phyloP scores from a whole-genome alignment of 306 rosid species.

The Canavalia gladiata region DNA sequence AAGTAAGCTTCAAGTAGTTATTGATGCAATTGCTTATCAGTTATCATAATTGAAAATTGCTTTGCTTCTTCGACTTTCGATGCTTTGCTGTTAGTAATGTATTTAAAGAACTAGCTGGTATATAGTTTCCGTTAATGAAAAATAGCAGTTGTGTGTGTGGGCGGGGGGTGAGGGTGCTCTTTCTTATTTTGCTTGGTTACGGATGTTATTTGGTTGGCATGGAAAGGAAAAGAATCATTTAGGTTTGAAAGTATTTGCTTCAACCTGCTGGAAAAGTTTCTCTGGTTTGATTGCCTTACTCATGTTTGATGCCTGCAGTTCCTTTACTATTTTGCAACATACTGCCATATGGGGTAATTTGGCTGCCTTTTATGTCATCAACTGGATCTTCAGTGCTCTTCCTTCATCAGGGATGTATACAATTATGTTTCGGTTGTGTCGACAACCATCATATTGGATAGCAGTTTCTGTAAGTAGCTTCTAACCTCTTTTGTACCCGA shows the following conservation, averaged over 20 bases:
- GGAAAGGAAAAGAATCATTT: background rate
- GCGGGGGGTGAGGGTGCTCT: background rate
- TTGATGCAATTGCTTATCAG: conserved; percentile 27
- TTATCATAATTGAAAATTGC: conserved; percentile 1
- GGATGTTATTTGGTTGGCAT: conserved; percentile 15
- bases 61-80: conserved; percentile 23
- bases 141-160: background rate
- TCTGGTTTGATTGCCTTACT: conserved; percentile 44
- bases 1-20: conserved; percentile 68
- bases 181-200: conserved; percentile 29
- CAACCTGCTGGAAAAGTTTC: conserved; percentile 27
- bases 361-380: conserved; percentile 82
- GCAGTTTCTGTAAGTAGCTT: conserved; percentile 75
- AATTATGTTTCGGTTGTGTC: conserved; percentile 89
- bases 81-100: background rate
- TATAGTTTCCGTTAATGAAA: conserved; percentile 34
- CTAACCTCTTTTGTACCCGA: conserved; percentile 6
- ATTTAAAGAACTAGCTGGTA: conserved; percentile 20
- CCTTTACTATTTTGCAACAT: conserved; percentile 89
- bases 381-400: conserved; percentile 90
- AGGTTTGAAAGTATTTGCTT: conserved; percentile 35
- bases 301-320: conserved; percentile 69
- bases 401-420: conserved; percentile 98
- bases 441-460: conserved; percentile 93
- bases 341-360: conserved; percentile 96